These are phyloP conservation scores for Gardenia jasminoides DNA, from an alignment of 257 asterid genomes.

Conservation along the genomic window DNA sequence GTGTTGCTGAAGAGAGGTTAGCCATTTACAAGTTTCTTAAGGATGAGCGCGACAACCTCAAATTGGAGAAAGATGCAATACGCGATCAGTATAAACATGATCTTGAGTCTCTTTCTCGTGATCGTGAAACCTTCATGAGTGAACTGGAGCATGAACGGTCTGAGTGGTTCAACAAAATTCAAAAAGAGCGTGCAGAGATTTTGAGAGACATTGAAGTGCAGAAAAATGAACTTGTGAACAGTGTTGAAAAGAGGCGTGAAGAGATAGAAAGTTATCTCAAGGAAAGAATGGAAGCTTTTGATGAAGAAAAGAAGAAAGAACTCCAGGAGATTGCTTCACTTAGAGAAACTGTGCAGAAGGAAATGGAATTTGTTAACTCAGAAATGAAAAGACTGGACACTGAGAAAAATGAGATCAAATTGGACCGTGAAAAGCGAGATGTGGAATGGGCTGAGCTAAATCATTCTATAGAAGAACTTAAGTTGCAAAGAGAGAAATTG, in stretches of 20 bases:
- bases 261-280: constrained; percentile 70
- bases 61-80: constrained; percentile 63
- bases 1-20: constrained; percentile 72
- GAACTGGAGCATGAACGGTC: constrained; percentile 70
- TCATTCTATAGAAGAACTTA: constrained; percentile 71
- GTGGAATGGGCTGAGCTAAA: constrained; percentile 84
- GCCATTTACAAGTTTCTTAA: constrained; percentile 61
- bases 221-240: constrained; percentile 70
- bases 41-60: constrained; percentile 76
- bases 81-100: constrained; percentile 63
- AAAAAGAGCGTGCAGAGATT: constrained; percentile 74
- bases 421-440: constrained; percentile 79
- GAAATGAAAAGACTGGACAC: constrained; percentile 75
- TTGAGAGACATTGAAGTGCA: constrained; percentile 68
- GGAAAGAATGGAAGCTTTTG: constrained; percentile 69
- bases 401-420: constrained; percentile 65
- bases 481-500: constrained; percentile 76
- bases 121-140: constrained; percentile 67
- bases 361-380: constrained; percentile 66
- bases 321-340: constrained; percentile 57
- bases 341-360: constrained; percentile 59
- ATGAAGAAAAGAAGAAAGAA: constrained; percentile 70
- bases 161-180: constrained; percentile 74
- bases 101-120: constrained; percentile 72
- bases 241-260: constrained; percentile 69